Percentiles rank a stretch among this genome's conserved stretches.
These are phyloP conservation scores for Panicum miliaceum DNA, from an alignment of 176 grass and related monocot species.

Conservation along the genomic window DNA sequence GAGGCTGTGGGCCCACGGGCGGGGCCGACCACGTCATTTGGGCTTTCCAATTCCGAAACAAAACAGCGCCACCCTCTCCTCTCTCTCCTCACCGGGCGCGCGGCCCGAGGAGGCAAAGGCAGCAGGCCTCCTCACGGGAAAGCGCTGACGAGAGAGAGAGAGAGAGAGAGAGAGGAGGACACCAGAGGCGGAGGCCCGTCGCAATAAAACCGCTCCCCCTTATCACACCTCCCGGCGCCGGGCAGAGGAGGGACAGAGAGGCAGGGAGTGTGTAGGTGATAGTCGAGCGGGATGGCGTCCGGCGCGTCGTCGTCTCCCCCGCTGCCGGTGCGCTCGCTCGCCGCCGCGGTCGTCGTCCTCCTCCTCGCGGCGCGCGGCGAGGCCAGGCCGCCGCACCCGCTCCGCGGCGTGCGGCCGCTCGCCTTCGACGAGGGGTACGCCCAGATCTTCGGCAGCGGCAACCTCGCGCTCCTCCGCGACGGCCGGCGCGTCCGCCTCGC, in stretches of 20 bases:
- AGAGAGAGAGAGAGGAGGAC: background rate
- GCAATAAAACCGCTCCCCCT: conserved; percentile 49
- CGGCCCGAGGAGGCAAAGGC: conserved; percentile 28
- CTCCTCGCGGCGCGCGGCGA: background rate
- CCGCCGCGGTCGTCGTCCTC: background rate
- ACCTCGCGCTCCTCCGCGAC: conserved; percentile 72
- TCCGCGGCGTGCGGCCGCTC: conserved; percentile 47
- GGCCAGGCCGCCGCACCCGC: conserved; percentile 32
- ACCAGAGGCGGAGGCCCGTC: background rate
- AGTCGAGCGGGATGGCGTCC: conserved; percentile 30
- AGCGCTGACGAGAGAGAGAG: background rate
- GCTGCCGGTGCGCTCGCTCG: background rate
- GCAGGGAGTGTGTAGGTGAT: background rate
- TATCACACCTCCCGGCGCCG: conserved; percentile 11
- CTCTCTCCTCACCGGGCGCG: background rate
- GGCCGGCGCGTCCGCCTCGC: conserved; percentile 68
- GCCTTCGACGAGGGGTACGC: conserved; percentile 84
- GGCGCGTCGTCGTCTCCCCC: background rate
- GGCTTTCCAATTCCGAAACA: conserved; percentile 43
- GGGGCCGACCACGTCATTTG: conserved; percentile 18
- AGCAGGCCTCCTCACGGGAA: background rate
- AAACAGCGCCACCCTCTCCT: conserved; percentile 6
- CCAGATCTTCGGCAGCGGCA: conserved; percentile 78
- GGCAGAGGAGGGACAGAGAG: background rate
- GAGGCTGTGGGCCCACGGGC: background rate